A percentile compares a stretch with the other conserved stretches of the same genome.
Evolutionary conservation across 345 rosid genomes (phyloP).

Genomic region (Brassica carinata): DNA sequence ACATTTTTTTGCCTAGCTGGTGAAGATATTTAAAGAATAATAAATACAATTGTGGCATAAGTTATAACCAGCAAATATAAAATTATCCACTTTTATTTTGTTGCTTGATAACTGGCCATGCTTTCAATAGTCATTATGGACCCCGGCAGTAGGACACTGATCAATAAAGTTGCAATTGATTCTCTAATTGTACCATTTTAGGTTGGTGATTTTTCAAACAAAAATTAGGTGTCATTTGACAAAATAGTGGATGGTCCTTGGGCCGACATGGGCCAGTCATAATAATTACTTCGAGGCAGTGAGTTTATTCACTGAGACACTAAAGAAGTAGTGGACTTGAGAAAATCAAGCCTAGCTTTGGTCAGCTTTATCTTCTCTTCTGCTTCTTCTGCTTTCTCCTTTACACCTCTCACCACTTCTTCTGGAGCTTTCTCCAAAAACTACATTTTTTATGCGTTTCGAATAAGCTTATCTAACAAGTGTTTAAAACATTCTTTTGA

Average conservation of each 20-base stretch:
- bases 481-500: background rate
- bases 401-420: conserved; percentile 77
- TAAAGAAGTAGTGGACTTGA: conserved; percentile 65
- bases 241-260: conserved; percentile 8
- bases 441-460: conserved; percentile 39
- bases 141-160: conserved; percentile 17
- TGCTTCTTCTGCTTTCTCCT: conserved; percentile 80
- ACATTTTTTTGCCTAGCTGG: conserved; percentile 14
- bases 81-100: conserved; percentile 11
- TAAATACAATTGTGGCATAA: conserved; percentile 5
- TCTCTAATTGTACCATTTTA: background rate
- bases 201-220: conserved; percentile 4
- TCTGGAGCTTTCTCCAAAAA: conserved; percentile 84
- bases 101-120: conserved; percentile 14
- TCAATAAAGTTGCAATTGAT: conserved; percentile 3
- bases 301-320: conserved; percentile 47
- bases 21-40: conserved; percentile 5
- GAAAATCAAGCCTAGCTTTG: conserved; percentile 71
- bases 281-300: background rate
- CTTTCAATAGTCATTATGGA: conserved; percentile 24
- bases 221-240: background rate
- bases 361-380: conserved; percentile 91
- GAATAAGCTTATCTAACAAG: too few relatives aligned
- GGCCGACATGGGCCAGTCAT: conserved; percentile 19
- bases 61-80: conserved; percentile 2